Percentiles rank a stretch among this genome's conserved stretches.
Evolutionary conservation across 768 basidiomycete species (phyloP).

Genomic region (Russula ochroleuca): DNA sequence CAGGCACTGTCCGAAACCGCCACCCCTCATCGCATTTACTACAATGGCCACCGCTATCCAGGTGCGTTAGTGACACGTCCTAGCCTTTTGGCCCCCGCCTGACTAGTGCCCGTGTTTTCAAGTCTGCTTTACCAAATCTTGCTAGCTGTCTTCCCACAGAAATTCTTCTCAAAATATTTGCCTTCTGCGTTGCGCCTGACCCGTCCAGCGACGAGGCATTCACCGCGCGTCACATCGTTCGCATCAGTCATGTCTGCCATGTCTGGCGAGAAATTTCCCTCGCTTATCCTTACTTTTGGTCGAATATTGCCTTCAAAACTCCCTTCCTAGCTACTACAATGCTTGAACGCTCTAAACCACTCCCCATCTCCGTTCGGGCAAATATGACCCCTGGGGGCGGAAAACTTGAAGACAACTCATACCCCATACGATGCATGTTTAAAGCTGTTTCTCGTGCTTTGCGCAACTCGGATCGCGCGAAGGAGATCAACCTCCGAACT

Average conservation of each 20-base stretch:
- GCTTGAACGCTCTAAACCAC: constrained; percentile 27
- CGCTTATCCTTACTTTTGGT: constrained; percentile 25
- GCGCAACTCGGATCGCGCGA: constrained; percentile 25
- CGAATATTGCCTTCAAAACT: constrained; percentile 25
- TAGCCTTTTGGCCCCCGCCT: not conserved
- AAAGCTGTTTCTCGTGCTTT: constrained; percentile 27
- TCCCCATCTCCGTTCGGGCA: constrained; percentile 21
- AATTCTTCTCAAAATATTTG: constrained; percentile 27
- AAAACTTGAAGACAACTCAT: constrained; percentile 10
- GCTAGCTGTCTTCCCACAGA: constrained; percentile 23
- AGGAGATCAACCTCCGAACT: constrained; percentile 23
- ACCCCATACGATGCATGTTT: constrained; percentile 15
- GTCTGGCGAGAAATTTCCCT: constrained; percentile 26
- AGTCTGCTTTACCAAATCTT: constrained; percentile 1
- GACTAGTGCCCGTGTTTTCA: not conserved
- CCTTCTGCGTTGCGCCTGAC: constrained; percentile 20
- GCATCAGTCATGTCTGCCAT: constrained; percentile 27
- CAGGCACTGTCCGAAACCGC: not conserved
- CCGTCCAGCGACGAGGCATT: constrained; percentile 19
- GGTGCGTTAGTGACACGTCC: constrained; percentile 1
- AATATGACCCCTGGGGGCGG: constrained; percentile 19
- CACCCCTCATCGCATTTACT: not conserved
- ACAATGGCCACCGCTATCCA: constrained; percentile 17
- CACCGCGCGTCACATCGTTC: constrained; percentile 17
- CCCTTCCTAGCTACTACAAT: constrained; percentile 26